Evolutionary conservation across 2,329 filamentous ascomycete genomes (phyloP), one percentile per base, ranked within the genome.

Genomic region (Exophiala viscosa): DNA sequence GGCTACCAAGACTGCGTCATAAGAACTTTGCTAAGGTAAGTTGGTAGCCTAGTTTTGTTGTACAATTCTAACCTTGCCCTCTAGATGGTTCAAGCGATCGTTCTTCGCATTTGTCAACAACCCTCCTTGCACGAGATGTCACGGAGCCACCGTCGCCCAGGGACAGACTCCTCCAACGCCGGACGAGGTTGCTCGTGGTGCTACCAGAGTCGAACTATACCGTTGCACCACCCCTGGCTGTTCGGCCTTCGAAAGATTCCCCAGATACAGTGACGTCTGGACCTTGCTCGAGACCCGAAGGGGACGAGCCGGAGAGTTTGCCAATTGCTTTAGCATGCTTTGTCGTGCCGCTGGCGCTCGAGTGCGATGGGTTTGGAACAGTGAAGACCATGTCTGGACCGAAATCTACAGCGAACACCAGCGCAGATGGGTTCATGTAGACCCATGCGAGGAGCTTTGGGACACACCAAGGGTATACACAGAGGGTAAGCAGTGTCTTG

Each of bases 41-140:
- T 28, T 43, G 35, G 43, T 50, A 41, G 17, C 14, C 50, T 39
- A 36, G 39, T 31, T 32, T 32, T 57, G 33, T 34, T 48, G 42
- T 46, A 18, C 13, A 45, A 48, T 35, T 54, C 58, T 46, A 46
- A 47, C 47, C 15, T 52, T 23, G 18, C 7, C 31, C n/a, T 15
- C 35, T 38, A 90, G 88, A 71, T 97, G 93, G 93, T 99, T 96
- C 76, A 95, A 93, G 75, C 82, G 87, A 60, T 86, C 87, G 6
- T 97, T 97, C 74, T 97, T 97, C 73, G 85, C 87, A 55, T 99
- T 91, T 86, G 90, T 97, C 64, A 95, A 96, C 75, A 96, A 96
- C 71, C 93, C 93, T 0, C 80, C 86, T 14, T 97, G 93, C 70
- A 81, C 86, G 8, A 77, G 82, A 50, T 99, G 93, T 70, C 76